A percentile compares a stretch with the other conserved stretches of the same genome.
Evolutionary conservation across 2,329 filamentous ascomycete species (phyloP).

Genomic region (Ophiocordyceps camponoti-rufipedis): DNA sequence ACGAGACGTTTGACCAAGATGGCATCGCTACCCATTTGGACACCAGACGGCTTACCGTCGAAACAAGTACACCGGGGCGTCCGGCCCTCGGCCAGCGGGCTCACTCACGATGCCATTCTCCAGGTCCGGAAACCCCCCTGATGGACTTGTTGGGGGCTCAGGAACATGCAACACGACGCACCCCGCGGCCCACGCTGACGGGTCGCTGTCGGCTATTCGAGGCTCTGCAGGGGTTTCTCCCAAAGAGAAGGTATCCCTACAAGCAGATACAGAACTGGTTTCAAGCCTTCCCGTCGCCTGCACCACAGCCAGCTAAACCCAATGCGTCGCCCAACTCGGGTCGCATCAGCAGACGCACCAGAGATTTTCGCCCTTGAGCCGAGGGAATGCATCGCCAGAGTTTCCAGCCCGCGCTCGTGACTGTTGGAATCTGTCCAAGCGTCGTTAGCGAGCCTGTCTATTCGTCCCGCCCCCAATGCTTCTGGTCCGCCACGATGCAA

Average conservation of each 20-base stretch:
- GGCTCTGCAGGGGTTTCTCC: slow-evolving; percentile 9
- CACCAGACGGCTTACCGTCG: too few relatives aligned
- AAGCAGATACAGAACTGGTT: background rate
- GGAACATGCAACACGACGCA: background rate
- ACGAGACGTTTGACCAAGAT: too few relatives aligned
- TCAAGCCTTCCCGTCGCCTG: background rate
- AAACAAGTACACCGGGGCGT: too few relatives aligned
- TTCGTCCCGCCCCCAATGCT: too few relatives aligned
- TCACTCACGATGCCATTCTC: too few relatives aligned
- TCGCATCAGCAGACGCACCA: slow-evolving; percentile 6
- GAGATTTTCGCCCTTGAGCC: slow-evolving; percentile 4
- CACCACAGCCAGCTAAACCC: background rate
- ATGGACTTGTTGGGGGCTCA: background rate
- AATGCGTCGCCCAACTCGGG: background rate
- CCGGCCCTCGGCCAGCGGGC: too few relatives aligned
- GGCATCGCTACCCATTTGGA: too few relatives aligned
- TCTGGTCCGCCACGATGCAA: too few relatives aligned
- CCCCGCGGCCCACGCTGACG: slow-evolving; percentile 1
- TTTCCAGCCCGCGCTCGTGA: background rate
- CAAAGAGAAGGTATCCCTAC: background rate
- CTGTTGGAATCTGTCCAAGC: background rate
- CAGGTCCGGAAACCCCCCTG: too few relatives aligned
- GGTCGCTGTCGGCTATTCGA: slow-evolving; percentile 13
- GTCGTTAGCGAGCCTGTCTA: too few relatives aligned
- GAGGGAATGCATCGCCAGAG: background rate